These are phyloP conservation scores for Saturnispora quitensis DNA, from an alignment of 805 yeast genomes.

Conservation along the genomic window DNA sequence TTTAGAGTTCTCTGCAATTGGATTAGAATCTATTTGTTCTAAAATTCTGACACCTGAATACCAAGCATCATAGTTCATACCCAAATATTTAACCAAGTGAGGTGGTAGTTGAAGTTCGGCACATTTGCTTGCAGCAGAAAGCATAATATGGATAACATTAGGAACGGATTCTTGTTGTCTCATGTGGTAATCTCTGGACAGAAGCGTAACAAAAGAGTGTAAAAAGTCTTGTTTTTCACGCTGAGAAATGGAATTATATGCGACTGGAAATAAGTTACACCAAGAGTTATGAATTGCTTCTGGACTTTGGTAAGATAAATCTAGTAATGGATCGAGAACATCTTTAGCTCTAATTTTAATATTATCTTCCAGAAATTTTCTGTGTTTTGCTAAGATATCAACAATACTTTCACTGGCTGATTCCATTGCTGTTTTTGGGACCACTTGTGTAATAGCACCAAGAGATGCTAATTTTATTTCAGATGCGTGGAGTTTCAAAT, in stretches of 20 bases:
- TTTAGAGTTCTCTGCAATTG: slow-evolving; percentile 50
- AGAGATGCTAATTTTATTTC: slow-evolving; percentile 49
- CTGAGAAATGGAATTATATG: slow-evolving; percentile 62
- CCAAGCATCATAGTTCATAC: slow-evolving; percentile 85
- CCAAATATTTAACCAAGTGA: slow-evolving; percentile 81
- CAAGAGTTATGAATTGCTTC: slow-evolving; percentile 76
- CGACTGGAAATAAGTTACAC: slow-evolving; percentile 75
- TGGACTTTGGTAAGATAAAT: slow-evolving; percentile 73
- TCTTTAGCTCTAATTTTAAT: slow-evolving; percentile 44
- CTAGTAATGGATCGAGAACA: slow-evolving; percentile 62
- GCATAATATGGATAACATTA: slow-evolving; percentile 73
- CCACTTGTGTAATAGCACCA: slow-evolving; percentile 32
- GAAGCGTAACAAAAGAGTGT: slow-evolving; percentile 65
- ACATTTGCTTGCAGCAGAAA: slow-evolving; percentile 76
- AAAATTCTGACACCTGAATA: slow-evolving; percentile 76
- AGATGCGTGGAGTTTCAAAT: slow-evolving; percentile 35
- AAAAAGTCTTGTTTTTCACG: slow-evolving; percentile 79
- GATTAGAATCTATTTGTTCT: slow-evolving; percentile 49
- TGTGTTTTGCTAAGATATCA: slow-evolving; percentile 18
- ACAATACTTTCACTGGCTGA: slow-evolving; percentile 11
- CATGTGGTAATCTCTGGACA: slow-evolving; percentile 89
- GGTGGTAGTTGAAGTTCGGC: slow-evolving; percentile 81
- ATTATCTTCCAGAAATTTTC: slow-evolving; percentile 16
- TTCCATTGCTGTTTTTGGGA: slow-evolving; percentile 14
- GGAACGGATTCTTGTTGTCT: slow-evolving; percentile 81